These are phyloP conservation scores for Trichoderma hamatum DNA, from an alignment of 2,329 filamentous ascomycete genomes.

Conservation along the genomic window DNA sequence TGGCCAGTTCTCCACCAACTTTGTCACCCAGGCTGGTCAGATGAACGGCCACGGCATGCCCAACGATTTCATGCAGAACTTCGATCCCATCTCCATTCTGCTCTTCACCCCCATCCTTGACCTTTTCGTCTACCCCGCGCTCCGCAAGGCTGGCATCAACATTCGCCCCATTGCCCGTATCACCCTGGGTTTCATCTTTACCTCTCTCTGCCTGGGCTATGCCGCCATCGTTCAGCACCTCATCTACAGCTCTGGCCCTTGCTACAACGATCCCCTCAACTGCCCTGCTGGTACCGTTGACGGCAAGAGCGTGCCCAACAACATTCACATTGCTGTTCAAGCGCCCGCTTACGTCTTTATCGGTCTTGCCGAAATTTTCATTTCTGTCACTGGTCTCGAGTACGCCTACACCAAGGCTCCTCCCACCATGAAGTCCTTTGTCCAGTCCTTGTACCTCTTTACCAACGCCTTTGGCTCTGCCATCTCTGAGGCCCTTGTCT, in stretches of 20 bases:
- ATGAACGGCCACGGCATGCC: constrained; percentile 67
- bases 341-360: constrained; percentile 60
- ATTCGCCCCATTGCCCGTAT: constrained; percentile 70
- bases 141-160: constrained; percentile 59
- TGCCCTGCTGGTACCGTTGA: constrained; percentile 42
- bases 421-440: constrained; percentile 66
- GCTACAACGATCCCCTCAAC: constrained; percentile 49
- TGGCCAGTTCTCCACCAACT: constrained; percentile 68
- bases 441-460: constrained; percentile 61
- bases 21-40: constrained; percentile 62
- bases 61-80: constrained; percentile 71
- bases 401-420: constrained; percentile 76
- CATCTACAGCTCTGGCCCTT: constrained; percentile 59
- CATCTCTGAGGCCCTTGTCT: constrained; percentile 63
- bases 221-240: constrained; percentile 62
- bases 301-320: constrained; percentile 42
- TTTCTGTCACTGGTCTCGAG: constrained; percentile 69
- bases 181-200: constrained; percentile 62
- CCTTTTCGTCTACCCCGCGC: constrained; percentile 61
- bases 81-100: constrained; percentile 68
- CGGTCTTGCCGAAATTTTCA: constrained; percentile 63
- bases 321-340: constrained; percentile 59
- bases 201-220: constrained; percentile 58
- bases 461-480: constrained; percentile 62
- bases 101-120: constrained; percentile 69